Evolutionary conservation across 169 alveolate genomes (phyloP).

Genomic region (Eimeria sp.): DNA sequence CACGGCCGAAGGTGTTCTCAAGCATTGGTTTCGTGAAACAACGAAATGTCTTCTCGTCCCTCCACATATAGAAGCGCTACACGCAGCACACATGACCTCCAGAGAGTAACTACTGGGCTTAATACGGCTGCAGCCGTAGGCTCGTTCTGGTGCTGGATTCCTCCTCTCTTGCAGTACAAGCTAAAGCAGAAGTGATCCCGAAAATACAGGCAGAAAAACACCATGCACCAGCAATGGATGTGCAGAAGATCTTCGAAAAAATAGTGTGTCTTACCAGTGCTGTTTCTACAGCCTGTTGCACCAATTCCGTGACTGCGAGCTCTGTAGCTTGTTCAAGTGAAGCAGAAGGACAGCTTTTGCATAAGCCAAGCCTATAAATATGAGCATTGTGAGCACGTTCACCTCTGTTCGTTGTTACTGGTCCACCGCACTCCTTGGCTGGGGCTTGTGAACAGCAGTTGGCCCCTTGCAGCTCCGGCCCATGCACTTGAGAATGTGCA

Average conservation of each 20-base stretch:
- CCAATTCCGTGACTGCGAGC: slow-evolving; percentile 12
- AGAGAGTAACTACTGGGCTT: not conserved
- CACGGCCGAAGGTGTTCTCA: slow-evolving; percentile 30
- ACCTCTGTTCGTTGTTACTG: not conserved
- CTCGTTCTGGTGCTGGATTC: not conserved
- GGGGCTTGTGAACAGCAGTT: not conserved
- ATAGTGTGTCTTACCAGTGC: slow-evolving; percentile 37
- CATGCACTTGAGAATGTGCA: not conserved
- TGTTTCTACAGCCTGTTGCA: slow-evolving; percentile 69
- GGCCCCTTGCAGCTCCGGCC: not conserved
- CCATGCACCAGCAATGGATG: not conserved
- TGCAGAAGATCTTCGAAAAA: not conserved
- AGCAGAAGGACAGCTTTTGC: not conserved
- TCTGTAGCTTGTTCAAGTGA: slow-evolving; percentile 33
- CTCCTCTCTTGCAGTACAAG: not conserved
- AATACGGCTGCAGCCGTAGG: not conserved
- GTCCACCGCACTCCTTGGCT: not conserved
- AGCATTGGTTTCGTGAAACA: slow-evolving; percentile 20
- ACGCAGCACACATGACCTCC: not conserved
- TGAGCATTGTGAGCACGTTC: not conserved
- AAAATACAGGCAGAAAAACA: not conserved
- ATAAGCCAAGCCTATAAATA: not conserved
- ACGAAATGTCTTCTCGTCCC: slow-evolving; percentile 26
- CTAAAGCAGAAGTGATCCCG: not conserved
- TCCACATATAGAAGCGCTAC: slow-evolving; percentile 69